Base-by-base conservation (phyloP, 352 stramenopile species). In the Phytophthora aleatoria region DNA sequence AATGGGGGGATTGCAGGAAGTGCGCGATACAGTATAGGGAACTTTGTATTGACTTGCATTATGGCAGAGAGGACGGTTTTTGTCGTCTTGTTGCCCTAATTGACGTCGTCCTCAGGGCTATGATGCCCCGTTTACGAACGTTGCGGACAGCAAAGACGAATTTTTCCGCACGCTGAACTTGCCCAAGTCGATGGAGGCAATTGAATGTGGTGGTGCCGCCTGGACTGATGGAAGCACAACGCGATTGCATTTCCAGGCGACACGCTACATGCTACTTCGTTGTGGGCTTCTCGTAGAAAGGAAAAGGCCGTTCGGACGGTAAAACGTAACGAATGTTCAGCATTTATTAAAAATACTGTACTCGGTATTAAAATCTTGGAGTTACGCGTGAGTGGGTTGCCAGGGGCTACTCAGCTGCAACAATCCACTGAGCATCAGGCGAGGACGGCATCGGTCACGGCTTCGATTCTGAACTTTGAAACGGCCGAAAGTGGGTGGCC, bases 21-120 rank as follows among this genome's bases (percentile, higher is more conserved):
- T 20, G 35, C 15, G 56, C 47, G 45, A 57, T 20, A 20, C 20
- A 20, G 20, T 20, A 20, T 16, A 39, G 12, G n/a, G 16, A 52
- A 15, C n/a, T 45, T 57, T 57, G 38, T 48, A 48, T 57, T 57
- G 35, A 45, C 15, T 27, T 48, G 15, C 9, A 49, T 13, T 45
- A 39, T 51, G 62, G 55, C 15, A 64, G 54, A 69, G 54, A 43
- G 44, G 47, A 11, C 44, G 36, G 39, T 24, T 56, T 26, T 56
- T 26, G 48, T 54, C 8, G 61, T 55, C 16, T 31, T 38, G 50
- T 49, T 67, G 43, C 51, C 50, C 51, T 43, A 56, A 20, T 20
- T 20, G 7, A 31, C 45, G n/a, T 38, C 15, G 47, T 13, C 24
- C 50, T 24, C 43, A 30, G 24, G 3, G 12, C 5, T 5, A 27